Conservation (phyloP, 176 grass and related monocot species). For the Hordeum vulgare region MorexV3_pseudomolecules_assembly NC_058519.1:41504457-41504956, state of each 20-base stretch:
- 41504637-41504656: background rate
- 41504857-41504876: constrained; percentile 1
- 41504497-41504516: constrained; percentile 36
- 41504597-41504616: background rate
- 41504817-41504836: constrained; percentile 88
- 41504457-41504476: constrained; percentile 45
- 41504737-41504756: constrained; percentile 51
- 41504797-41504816: constrained; percentile 46
- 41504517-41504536: background rate
- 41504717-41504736: constrained; percentile 65
- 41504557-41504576: constrained; percentile 1
- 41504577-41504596: constrained; percentile 66
- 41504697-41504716: constrained; percentile 94
- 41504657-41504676: background rate
- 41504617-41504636: background rate
- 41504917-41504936: too few species aligned
- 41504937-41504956: background rate
- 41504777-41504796: constrained; percentile 48
- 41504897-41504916: background rate
- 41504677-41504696: constrained; percentile 13
- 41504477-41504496: constrained; percentile 58
- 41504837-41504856: constrained; percentile 29
- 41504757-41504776: constrained; percentile 48
- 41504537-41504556: background rate
- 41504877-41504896: background rate